A percentile compares a stretch with the other conserved stretches of the same genome.
phyloP scores from a whole-genome alignment of 768 basidiomycete genomes.

The Pleurotus djamor region DNA sequence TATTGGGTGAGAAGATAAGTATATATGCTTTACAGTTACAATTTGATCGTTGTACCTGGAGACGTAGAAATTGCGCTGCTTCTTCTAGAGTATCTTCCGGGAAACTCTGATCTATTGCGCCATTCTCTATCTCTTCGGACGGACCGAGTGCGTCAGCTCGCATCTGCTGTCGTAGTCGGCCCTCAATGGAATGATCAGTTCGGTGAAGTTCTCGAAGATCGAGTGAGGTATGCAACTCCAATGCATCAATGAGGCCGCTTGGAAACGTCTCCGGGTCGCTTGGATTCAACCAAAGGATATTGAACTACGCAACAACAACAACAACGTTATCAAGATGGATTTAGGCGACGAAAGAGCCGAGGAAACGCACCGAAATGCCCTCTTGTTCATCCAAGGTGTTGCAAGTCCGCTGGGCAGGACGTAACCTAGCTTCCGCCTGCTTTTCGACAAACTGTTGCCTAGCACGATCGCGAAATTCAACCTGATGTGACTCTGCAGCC shows the following conservation, averaged over 20 bases:
- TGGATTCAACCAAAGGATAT: constrained; percentile 78
- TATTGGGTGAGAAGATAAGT: constrained; percentile 10
- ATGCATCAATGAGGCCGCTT: constrained; percentile 54
- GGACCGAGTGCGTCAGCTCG: constrained; percentile 63
- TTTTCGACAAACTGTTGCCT: constrained; percentile 75
- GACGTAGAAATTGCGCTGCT: constrained; percentile 61
- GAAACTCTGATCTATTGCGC: constrained; percentile 28
- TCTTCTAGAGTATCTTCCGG: constrained; percentile 62
- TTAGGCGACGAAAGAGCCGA: neutral
- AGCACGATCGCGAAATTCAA: constrained; percentile 66
- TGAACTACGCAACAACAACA: constrained; percentile 51
- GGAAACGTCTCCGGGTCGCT: constrained; percentile 65
- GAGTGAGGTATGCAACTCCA: constrained; percentile 37
- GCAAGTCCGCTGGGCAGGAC: constrained; percentile 74
- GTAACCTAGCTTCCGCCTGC: constrained; percentile 68
- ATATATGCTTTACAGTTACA: constrained; percentile 9
- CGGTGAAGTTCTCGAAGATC: constrained; percentile 8
- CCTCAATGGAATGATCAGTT: constrained; percentile 32
- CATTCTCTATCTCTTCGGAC: constrained; percentile 27
- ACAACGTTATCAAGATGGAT: neutral
- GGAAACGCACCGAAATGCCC: constrained; percentile 55
- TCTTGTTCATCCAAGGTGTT: constrained; percentile 70
- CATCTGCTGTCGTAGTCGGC: constrained; percentile 73
- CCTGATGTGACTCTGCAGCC: constrained; percentile 54
- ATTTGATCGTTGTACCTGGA: constrained; percentile 43